Base-by-base conservation (phyloP, 2,329 filamentous ascomycete species). In the Colletotrichum orbiculare region DNA sequence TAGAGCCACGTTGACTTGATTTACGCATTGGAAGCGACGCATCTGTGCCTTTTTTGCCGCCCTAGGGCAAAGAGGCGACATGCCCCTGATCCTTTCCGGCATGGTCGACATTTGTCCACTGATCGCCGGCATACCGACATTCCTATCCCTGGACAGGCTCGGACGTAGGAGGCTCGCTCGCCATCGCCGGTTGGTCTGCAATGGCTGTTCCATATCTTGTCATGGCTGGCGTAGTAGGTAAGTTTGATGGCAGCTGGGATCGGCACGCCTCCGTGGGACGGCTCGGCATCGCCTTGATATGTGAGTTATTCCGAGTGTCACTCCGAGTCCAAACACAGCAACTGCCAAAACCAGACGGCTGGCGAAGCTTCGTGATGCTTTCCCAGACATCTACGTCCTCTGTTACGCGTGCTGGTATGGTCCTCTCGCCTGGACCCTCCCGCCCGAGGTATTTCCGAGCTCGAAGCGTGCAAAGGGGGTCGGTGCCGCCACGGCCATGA, bases 401-500 rank as follows among this genome's bases (percentile, higher is more conserved):
- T 72, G 72, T 35, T 71, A 72, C 39, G 77, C 70, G 8, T 54
- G 66, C 11, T 73, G 74, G 0, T 79, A 76, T 37, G 73, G 71
- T 1, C 77, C 76, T 2, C 67, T 79, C 1, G 73, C 70, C 0
- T 80, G 76, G 77, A 71, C 73, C 2, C 68, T 80, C 0, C 76
- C 77, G 0, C 67, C 76, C 1, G 78, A 80, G 47, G 71, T 79
- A 1, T 80, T 77, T 55, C 72, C 76, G 0, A 76, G 66, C n/a
- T 71, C 76, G 0, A 73, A 67, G 8, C 70, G 78, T 4, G 72
- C 76, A 0, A 79, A 78, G 61, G 77, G 78, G 78, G 76, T 79
- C 1, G 77, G 72, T 0, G 68, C 73, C 2, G 70, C 74, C 0
- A 77, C 75, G 0, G 72, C 0, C 0, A 73, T 72, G 46, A 74